Evolutionary conservation across 2,329 filamentous ascomycete genomes (phyloP).

Genomic region (Aspergillus sp.): DNA sequence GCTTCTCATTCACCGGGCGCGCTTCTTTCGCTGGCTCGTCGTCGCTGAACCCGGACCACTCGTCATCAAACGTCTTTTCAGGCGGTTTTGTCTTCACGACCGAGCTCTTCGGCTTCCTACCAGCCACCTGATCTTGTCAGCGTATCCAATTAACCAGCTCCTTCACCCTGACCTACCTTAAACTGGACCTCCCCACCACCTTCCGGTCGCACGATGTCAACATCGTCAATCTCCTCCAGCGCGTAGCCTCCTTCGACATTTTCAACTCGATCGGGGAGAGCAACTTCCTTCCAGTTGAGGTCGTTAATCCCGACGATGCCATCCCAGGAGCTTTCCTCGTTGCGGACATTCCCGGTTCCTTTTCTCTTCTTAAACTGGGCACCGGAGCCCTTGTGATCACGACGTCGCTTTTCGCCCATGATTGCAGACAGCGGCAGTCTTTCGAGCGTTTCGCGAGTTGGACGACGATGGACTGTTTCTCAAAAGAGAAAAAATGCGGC

Average conservation of each 20-base stretch:
- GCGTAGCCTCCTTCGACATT: slow-evolving; percentile 93
- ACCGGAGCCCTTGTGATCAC: slow-evolving; percentile 20
- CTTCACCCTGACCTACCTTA: slow-evolving; percentile 23
- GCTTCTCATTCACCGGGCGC: not conserved
- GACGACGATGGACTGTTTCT: slow-evolving; percentile 5
- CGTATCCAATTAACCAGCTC: slow-evolving; percentile 1
- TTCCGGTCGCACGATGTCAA: slow-evolving; percentile 65
- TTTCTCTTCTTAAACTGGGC: slow-evolving; percentile 28
- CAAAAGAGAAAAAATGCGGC: slow-evolving; percentile 27
- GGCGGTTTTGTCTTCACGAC: slow-evolving; percentile 19
- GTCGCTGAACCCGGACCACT: slow-evolving; percentile 60
- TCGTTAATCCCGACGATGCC: slow-evolving; percentile 37
- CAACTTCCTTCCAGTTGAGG: slow-evolving; percentile 55
- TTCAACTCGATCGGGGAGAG: slow-evolving; percentile 64
- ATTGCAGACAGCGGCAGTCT: not conserved
- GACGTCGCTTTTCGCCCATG: slow-evolving; percentile 30
- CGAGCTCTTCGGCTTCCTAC: slow-evolving; percentile 24
- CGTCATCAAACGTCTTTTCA: slow-evolving; percentile 38
- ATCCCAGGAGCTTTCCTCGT: slow-evolving; percentile 14
- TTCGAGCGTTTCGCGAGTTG: not conserved
- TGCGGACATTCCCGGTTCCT: slow-evolving; percentile 14
- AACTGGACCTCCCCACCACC: slow-evolving; percentile 42
- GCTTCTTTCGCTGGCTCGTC: slow-evolving; percentile 18
- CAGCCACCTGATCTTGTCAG: slow-evolving; percentile 21
- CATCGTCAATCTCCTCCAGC: slow-evolving; percentile 81